Evolutionary conservation across 306 rosid genomes (phyloP).

Genomic region (Clitoria ternatea): DNA sequence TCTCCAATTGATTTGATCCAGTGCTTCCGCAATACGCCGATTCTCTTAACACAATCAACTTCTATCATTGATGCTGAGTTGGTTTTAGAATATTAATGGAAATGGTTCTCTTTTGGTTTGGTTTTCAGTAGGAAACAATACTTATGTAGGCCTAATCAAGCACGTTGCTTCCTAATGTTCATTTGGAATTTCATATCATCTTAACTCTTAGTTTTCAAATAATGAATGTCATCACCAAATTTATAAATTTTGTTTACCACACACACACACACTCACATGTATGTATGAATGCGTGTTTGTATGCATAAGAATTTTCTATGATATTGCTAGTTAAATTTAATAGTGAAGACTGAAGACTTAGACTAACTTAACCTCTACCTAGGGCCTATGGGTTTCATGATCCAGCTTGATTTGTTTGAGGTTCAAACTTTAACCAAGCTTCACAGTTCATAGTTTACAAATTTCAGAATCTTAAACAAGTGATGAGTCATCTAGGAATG

Average conservation of each 20-base stretch:
- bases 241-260: neutral
- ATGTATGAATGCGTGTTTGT: too few species aligned
- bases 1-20: too few species aligned
- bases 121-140: neutral
- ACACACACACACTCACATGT: too few species aligned
- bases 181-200: neutral
- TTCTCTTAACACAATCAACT: neutral
- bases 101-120: neutral
- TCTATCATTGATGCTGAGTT: neutral
- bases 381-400: neutral
- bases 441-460: neutral
- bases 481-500: neutral
- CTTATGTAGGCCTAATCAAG: neutral
- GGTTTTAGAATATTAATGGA: neutral
- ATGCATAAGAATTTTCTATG: neutral
- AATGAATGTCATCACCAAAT: neutral
- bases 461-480: neutral
- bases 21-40: too few species aligned
- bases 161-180: neutral
- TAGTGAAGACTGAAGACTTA: neutral
- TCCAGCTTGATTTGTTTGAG: neutral
- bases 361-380: neutral
- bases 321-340: neutral
- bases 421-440: neutral
- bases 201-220: neutral